phyloP scores from a whole-genome alignment of 2,329 filamentous ascomycete species.

The Dactylonectria estremocensis region DNA sequence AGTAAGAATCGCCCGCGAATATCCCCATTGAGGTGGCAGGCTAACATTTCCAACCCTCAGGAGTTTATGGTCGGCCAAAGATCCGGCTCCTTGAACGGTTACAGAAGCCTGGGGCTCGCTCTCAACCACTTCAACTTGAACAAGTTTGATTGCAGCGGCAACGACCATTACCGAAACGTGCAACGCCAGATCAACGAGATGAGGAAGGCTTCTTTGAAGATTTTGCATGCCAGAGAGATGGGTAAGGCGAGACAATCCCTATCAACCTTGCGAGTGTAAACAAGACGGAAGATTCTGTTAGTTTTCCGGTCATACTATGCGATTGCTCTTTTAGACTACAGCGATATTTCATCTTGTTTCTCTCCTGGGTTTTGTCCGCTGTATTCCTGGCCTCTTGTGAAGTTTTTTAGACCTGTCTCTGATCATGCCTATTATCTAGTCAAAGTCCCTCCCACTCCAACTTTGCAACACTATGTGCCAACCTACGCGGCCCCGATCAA shows the following conservation, averaged over 20 bases:
- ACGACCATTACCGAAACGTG: conserved; percentile 10
- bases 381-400: not conserved
- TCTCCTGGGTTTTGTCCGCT: not conserved
- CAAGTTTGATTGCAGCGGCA: conserved; percentile 22
- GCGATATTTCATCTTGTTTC: not conserved
- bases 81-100: conserved; percentile 10
- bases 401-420: not conserved
- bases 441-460: not conserved
- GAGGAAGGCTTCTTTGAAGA: not conserved
- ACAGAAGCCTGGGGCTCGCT: conserved; percentile 16
- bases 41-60: conserved; percentile 1
- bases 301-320: not conserved
- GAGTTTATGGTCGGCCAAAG: conserved; percentile 19
- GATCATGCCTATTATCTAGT: not conserved
- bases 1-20: not conserved
- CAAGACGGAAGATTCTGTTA: not conserved
- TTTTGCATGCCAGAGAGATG: not conserved
- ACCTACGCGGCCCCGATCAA: conserved; percentile 9
- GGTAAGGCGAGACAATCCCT: conserved; percentile 18
- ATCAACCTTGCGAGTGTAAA: not conserved
- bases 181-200: conserved; percentile 5
- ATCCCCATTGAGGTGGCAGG: rapidly evolving
- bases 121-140: conserved; percentile 31
- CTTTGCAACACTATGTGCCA: not conserved
- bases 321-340: not conserved